Evolutionary conservation across 2,329 filamentous ascomycete species (phyloP).

Genomic region (Periconia macrospinosa): DNA sequence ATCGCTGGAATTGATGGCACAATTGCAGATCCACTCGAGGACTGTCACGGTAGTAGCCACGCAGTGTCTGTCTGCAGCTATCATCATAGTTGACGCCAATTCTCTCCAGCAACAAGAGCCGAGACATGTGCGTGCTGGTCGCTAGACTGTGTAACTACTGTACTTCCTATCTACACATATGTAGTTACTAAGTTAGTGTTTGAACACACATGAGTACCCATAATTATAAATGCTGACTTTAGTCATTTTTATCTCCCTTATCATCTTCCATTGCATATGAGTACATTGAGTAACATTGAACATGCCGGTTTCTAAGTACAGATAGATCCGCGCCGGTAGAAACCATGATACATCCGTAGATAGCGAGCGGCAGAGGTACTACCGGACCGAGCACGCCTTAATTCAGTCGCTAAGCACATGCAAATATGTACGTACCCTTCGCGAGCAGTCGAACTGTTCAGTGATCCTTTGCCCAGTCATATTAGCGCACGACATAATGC

Average conservation of each 20-base stretch:
- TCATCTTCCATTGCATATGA: neutral
- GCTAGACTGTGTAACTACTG: too few species aligned
- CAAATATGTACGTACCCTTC: neutral
- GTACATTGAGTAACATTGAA: too few species aligned
- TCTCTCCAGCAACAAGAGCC: neutral
- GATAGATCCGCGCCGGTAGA: neutral
- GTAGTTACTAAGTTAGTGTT: too few species aligned
- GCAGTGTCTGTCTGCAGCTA: too few species aligned
- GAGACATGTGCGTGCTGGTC: too few species aligned
- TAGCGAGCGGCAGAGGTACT: neutral
- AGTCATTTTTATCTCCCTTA: neutral
- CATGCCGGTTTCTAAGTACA: too few species aligned
- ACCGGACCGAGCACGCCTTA: constrained; percentile 1
- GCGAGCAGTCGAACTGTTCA: neutral
- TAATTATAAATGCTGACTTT: too few species aligned
- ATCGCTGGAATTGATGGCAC: neutral
- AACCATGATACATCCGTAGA: neutral
- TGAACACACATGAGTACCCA: too few species aligned
- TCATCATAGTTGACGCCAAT: neutral
- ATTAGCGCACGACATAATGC: constrained; percentile 19
- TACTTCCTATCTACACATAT: too few species aligned
- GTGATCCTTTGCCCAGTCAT: constrained; percentile 2
- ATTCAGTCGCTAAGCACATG: constrained; percentile 14
- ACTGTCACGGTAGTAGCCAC: neutral
- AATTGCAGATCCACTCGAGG: neutral